A percentile compares a stretch with the other conserved stretches of the same genome.
Conservation (phyloP, 176 grass and related monocot genomes). For the Rhynchospora breviuscula region DNA sequence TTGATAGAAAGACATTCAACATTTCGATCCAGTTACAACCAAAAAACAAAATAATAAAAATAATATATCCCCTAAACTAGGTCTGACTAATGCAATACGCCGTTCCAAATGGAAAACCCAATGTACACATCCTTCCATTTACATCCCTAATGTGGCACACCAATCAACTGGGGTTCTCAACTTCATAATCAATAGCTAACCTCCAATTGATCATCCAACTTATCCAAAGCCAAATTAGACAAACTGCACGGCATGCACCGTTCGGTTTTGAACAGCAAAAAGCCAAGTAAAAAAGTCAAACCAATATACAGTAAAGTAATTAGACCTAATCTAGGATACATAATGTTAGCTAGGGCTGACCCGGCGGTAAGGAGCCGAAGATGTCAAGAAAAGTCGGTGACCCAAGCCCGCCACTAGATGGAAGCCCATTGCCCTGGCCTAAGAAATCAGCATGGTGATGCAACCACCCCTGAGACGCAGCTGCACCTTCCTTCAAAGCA, state of each 20-base stretch:
- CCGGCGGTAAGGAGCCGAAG: slow-evolving; percentile 41
- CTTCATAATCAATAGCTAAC: slow-evolving; percentile 9
- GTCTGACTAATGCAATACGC: not conserved
- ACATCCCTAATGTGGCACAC: not conserved
- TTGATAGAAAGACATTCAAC: not conserved
- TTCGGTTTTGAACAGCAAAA: not conserved
- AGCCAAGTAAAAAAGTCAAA: slow-evolving; percentile 11
- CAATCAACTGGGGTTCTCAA: not conserved
- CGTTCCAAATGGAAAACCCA: not conserved
- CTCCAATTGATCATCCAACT: not conserved
- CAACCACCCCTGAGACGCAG: slow-evolving; percentile 53
- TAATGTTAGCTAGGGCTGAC: slow-evolving; percentile 25
- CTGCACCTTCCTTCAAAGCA: slow-evolving; percentile 44
- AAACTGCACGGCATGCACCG: not conserved
- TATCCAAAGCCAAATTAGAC: not conserved
- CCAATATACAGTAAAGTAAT: slow-evolving; percentile 22
- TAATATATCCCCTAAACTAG: not conserved
- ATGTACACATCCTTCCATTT: not conserved
- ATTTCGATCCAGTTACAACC: not conserved
- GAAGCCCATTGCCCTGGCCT: slow-evolving; percentile 24
- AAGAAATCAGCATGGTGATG: slow-evolving; percentile 55
- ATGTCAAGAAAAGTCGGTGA: slow-evolving; percentile 77
- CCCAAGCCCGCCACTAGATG: slow-evolving; percentile 14
- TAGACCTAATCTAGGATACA: not conserved
- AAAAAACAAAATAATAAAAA: not conserved